phyloP scores from a whole-genome alignment of 2,329 filamentous ascomycete species.

The Nigrograna mackinnonii region DNA sequence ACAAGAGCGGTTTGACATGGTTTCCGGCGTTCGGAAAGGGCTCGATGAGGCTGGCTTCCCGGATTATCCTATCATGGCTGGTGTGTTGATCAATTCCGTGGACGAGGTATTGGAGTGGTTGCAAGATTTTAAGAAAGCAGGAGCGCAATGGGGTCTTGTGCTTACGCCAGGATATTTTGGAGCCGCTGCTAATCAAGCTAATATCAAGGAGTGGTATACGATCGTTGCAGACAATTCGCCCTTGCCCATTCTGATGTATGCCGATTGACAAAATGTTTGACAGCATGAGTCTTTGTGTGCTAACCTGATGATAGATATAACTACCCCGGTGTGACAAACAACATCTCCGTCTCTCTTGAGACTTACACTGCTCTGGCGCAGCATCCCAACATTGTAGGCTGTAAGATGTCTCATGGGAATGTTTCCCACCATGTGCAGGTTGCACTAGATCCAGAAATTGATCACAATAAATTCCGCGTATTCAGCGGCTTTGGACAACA shows the following conservation, averaged over 20 bases:
- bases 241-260: slow-evolving; percentile 64
- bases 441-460: slow-evolving; percentile 61
- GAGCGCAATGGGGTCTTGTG: slow-evolving; percentile 65
- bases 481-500: slow-evolving; percentile 70
- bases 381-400: slow-evolving; percentile 70
- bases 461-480: slow-evolving; percentile 61
- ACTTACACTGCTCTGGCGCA: slow-evolving; percentile 62
- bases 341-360: slow-evolving; percentile 61
- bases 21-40: slow-evolving; percentile 59
- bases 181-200: slow-evolving; percentile 59
- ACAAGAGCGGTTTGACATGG: slow-evolving; percentile 59
- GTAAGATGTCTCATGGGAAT: slow-evolving; percentile 71
- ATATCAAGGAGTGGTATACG: slow-evolving; percentile 64
- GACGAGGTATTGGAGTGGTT: slow-evolving; percentile 65
- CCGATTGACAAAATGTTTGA: slow-evolving; percentile 1
- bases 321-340: slow-evolving; percentile 70
- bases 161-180: slow-evolving; percentile 70
- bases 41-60: slow-evolving; percentile 60
- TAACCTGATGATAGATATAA: slow-evolving; percentile 56
- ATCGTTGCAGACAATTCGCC: slow-evolving; percentile 63
- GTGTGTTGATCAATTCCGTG: slow-evolving; percentile 64
- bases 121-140: slow-evolving; percentile 58
- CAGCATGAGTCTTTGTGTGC: background rate
- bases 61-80: slow-evolving; percentile 65
- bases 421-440: slow-evolving; percentile 67